Base-by-base conservation (phyloP, 768 basidiomycete genomes). In the Suillus lakei region DNA sequence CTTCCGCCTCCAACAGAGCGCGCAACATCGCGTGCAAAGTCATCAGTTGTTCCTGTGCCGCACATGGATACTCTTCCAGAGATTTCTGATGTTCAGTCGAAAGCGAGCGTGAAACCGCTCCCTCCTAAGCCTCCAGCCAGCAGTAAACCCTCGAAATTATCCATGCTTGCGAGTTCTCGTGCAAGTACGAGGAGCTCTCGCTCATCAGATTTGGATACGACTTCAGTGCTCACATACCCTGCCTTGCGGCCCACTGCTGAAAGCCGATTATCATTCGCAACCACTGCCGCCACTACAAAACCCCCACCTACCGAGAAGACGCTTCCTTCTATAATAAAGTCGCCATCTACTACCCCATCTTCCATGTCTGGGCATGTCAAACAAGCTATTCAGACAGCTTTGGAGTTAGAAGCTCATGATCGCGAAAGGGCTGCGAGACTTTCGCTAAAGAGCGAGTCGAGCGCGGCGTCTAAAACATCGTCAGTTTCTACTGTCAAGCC, bases 211-310 rank as follows among this genome's bases (percentile, higher is more conserved):
- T 64, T 86, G 50, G 79, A 85, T 39, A 78, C 85, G 0, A 87
- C 86, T 4, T 88, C 91, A 30, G 81, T 90, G n/a, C 85, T 88
- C 69, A 92, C 92, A 1, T 93, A 89, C 71, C 89, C 91, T 28
- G 82, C 72, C 21, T 81, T 92, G 66, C 88, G 91, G 21, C 92
- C 91, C n/a, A 83, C 88, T 32, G 73, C 86, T 3, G 82, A 85
- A 58, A 92, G 91, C 23, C 72, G 77, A 36, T 66, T 78, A 58
- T 79, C 77, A 46, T 58, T 74, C 13, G 71, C 68, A 62, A 74
- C 78, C 2, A 73, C 66, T 36, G 65, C 68, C 44, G 71, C 76
- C n/a, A n/a, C 68, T 15, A 26, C 54, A 43, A 70, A 59, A 51
- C 36, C 68, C 36, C 56, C 18, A 5, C 54, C 34, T 13, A 71